Percentiles rank a stretch among this genome's conserved stretches.
phyloP scores from a whole-genome alignment of 2,329 filamentous ascomycete species.

The Grosmannia clavigera region DNA sequence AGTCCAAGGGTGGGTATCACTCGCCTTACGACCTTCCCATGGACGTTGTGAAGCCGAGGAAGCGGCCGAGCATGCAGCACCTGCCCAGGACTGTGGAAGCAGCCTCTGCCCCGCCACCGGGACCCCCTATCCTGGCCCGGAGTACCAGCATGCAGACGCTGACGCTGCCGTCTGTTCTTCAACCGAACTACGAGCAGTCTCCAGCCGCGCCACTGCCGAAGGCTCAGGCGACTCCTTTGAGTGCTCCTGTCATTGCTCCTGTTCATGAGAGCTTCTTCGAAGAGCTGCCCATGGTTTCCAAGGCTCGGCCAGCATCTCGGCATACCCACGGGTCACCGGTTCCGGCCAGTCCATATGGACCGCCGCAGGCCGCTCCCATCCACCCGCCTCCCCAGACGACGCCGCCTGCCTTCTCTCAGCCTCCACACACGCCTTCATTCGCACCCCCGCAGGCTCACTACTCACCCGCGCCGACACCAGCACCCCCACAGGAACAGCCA shows the following conservation, averaged over 20 bases:
- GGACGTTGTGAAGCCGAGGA: slow-evolving; percentile 62
- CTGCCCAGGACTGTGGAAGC: slow-evolving; percentile 32
- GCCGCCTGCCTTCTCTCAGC: neutral
- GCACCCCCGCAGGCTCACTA: slow-evolving; percentile 12
- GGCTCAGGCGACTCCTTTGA: neutral
- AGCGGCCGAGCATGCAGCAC: slow-evolving; percentile 48
- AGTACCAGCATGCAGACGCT: slow-evolving; percentile 46
- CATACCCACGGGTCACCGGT: slow-evolving; percentile 35
- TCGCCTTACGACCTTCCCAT: slow-evolving; percentile 94
- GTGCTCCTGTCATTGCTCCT: slow-evolving; percentile 13
- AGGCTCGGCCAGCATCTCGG: slow-evolving; percentile 48
- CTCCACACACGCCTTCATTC: neutral
- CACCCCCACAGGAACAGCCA: neutral
- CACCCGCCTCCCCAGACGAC: neutral
- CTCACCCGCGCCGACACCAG: slow-evolving; percentile 5
- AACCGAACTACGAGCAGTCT: neutral
- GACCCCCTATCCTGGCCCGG: slow-evolving; percentile 39
- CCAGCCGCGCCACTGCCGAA: neutral
- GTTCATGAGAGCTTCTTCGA: slow-evolving; percentile 57
- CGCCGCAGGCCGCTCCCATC: slow-evolving; percentile 9
- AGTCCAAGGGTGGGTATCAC: slow-evolving; percentile 80
- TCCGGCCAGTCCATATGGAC: slow-evolving; percentile 22
- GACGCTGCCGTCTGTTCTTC: slow-evolving; percentile 14
- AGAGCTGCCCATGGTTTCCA: slow-evolving; percentile 54
- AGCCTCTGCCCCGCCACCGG: slow-evolving; percentile 27